Percentiles rank a stretch among this genome's conserved stretches.
Evolutionary conservation across 192 early-diverging fungal species (phyloP).

Genomic region (Dimargaris cristalligena): DNA sequence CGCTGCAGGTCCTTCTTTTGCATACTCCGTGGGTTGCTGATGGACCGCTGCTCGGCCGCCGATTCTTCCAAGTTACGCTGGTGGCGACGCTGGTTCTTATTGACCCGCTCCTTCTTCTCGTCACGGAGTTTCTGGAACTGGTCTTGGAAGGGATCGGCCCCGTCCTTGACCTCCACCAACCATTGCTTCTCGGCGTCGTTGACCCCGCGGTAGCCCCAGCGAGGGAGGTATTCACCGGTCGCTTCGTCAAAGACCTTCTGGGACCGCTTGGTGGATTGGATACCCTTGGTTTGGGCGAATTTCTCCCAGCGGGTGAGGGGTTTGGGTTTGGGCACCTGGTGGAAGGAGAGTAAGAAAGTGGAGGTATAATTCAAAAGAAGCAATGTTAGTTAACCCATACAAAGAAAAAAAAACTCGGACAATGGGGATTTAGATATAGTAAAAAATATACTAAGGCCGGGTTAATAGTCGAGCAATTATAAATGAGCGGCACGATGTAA

Average conservation of each 20-base stretch:
- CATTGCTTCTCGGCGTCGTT: constrained; percentile 64
- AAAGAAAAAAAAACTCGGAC: neutral
- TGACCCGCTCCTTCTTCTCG: constrained; percentile 77
- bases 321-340: constrained; percentile 65
- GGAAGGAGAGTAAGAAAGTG: constrained; percentile 1
- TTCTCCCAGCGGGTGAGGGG: constrained; percentile 93
- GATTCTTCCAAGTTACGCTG: constrained; percentile 75
- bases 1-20: constrained; percentile 59
- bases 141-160: constrained; percentile 73
- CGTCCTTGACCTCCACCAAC: constrained; percentile 80
- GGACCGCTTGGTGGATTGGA: constrained; percentile 67
- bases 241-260: constrained; percentile 74
- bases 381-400: neutral
- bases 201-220: constrained; percentile 77
- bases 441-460: neutral
- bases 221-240: constrained; percentile 63
- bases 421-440: neutral
- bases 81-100: constrained; percentile 75
- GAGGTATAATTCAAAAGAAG: neutral
- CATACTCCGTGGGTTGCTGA: constrained; percentile 34
- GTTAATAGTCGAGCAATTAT: neutral
- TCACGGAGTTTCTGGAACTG: constrained; percentile 57
- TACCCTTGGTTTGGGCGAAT: constrained; percentile 94
- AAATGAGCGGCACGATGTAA: constrained; percentile 1
- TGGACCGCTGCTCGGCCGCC: constrained; percentile 32